Percentiles rank a stretch among this genome's conserved stretches.
Conservation (phyloP, 2,329 filamentous ascomycete genomes). For the Exophiala sp. region DNA sequence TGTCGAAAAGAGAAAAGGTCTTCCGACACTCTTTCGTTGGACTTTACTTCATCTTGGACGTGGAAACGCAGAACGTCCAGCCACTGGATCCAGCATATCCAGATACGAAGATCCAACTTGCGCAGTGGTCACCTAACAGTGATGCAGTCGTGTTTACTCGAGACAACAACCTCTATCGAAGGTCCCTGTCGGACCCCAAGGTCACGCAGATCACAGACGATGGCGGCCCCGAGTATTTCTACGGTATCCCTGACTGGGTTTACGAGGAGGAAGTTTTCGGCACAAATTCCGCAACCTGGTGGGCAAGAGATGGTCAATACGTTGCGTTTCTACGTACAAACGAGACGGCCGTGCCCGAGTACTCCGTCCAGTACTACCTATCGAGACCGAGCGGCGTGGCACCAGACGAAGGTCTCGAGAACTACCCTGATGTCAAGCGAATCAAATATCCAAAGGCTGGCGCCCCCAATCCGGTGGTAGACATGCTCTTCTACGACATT, state of each 20-base stretch:
- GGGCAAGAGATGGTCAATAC: conserved; percentile 84
- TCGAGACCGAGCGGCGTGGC: conserved; percentile 74
- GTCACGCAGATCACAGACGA: conserved; percentile 77
- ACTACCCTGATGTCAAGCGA: conserved; percentile 81
- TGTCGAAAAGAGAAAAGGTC: conserved; percentile 67
- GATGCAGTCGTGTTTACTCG: conserved; percentile 85
- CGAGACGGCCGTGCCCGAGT: conserved; percentile 86
- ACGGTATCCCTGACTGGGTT: conserved; percentile 96
- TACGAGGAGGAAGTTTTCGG: conserved; percentile 84
- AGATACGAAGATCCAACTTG: conserved; percentile 70
- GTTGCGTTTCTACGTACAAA: conserved; percentile 91
- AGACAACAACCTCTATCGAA: conserved; percentile 85
- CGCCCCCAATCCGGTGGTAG: conserved; percentile 85
- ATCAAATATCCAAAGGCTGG: conserved; percentile 99
- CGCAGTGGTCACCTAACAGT: conserved; percentile 82
- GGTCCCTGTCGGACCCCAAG: conserved; percentile 59
- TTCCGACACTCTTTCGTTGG: conserved; percentile 90
- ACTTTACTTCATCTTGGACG: conserved; percentile 88
- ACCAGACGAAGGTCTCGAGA: conserved; percentile 69
- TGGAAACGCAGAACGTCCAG: conserved; percentile 71
- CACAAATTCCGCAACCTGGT: conserved; percentile 85
- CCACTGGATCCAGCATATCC: conserved; percentile 70
- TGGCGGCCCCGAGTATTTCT: conserved; percentile 84
- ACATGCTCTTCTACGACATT: conserved; percentile 84
- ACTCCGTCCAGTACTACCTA: conserved; percentile 89